phyloP scores from a whole-genome alignment of 176 grass and related monocot genomes.

The Coix lacrymajobi region DNA sequence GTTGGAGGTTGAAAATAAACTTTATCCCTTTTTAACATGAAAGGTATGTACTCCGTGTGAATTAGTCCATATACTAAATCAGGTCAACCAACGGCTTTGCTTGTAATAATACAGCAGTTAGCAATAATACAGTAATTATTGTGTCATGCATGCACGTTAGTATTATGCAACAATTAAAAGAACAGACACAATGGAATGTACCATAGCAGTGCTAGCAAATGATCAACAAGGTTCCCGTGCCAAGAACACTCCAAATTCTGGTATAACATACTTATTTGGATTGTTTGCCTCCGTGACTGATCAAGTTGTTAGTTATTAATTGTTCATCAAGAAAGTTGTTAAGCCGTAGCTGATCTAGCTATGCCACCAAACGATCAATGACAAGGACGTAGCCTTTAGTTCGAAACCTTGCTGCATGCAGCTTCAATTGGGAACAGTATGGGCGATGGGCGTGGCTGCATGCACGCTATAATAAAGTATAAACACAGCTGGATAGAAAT shows the following conservation, averaged over 20 bases:
- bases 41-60: too few species aligned
- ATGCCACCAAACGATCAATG: slow-evolving; percentile 24
- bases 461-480: neutral
- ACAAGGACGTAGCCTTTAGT: neutral
- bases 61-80: neutral
- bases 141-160: slow-evolving; percentile 5
- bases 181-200: neutral
- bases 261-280: neutral
- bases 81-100: slow-evolving; percentile 15
- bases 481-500: neutral
- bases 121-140: neutral
- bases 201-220: neutral
- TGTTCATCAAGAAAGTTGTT: neutral
- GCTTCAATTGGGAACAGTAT: neutral
- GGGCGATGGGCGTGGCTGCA: neutral
- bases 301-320: neutral
- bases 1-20: too few species aligned
- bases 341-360: neutral
- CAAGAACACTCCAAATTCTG: neutral
- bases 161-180: neutral
- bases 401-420: neutral
- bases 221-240: neutral
- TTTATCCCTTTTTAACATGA: too few species aligned
- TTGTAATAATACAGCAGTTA: neutral
- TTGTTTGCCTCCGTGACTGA: neutral